Evolutionary conservation across 306 rosid species (phyloP).

Genomic region (Casuarina glauca): DNA sequence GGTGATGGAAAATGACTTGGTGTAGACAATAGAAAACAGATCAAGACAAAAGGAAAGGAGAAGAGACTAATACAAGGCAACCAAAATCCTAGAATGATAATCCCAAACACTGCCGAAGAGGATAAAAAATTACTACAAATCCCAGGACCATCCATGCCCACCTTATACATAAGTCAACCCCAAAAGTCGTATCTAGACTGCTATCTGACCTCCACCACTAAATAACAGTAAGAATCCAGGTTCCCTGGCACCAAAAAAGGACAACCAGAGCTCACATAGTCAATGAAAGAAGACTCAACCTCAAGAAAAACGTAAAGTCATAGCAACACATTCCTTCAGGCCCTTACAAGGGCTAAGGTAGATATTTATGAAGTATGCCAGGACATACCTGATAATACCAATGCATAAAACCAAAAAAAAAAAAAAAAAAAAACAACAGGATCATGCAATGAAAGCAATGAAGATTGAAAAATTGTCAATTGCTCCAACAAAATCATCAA

Average conservation of each 20-base stretch:
- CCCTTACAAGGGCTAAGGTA: neutral
- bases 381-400: neutral
- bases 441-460: neutral
- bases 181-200: neutral
- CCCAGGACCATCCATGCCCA: neutral
- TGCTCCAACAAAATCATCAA: neutral
- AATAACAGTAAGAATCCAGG: neutral
- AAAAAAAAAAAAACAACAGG: neutral
- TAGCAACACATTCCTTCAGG: neutral
- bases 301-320: neutral
- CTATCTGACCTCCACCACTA: neutral
- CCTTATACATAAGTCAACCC: neutral
- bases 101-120: neutral
- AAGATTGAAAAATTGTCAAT: neutral
- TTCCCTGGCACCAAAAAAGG: neutral
- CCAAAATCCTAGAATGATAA: neutral
- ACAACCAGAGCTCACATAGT: slow-evolving; percentile 1
- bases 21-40: neutral
- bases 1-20: neutral
- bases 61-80: neutral
- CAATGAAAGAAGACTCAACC: neutral
- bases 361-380: neutral
- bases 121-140: neutral
- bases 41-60: neutral
- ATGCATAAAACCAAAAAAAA: neutral